Conservation (phyloP, 345 rosid species). For the Combretum micranthum region DNA sequence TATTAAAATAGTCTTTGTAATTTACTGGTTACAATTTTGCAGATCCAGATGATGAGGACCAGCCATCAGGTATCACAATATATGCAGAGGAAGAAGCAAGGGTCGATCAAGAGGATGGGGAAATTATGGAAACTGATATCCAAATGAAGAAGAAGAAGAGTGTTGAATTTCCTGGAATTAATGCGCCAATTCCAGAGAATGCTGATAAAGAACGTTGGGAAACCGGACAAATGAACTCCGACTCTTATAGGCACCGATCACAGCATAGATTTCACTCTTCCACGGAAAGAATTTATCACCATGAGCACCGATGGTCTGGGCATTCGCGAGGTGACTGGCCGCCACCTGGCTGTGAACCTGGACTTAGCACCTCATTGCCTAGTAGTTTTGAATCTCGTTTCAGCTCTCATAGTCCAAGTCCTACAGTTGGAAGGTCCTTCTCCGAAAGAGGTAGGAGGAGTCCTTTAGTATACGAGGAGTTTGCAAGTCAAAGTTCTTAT, state of each 20-base stretch:
- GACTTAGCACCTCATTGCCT: slow-evolving; percentile 24
- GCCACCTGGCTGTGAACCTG: slow-evolving; percentile 46
- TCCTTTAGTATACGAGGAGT: slow-evolving; percentile 23
- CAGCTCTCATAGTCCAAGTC: slow-evolving; percentile 17
- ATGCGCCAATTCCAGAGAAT: slow-evolving; percentile 72
- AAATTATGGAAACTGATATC: slow-evolving; percentile 30
- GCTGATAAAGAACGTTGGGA: slow-evolving; percentile 69
- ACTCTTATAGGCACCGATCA: slow-evolving; percentile 23
- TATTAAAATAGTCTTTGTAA: too few relatives aligned
- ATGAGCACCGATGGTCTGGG: slow-evolving; percentile 32
- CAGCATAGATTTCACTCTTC: slow-evolving; percentile 23
- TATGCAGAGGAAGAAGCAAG: slow-evolving; percentile 46
- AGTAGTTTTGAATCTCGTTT: slow-evolving; percentile 35
- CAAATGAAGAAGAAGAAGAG: slow-evolving; percentile 43
- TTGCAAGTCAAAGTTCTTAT: slow-evolving; percentile 11
- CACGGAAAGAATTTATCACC: slow-evolving; percentile 33
- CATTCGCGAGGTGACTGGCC: slow-evolving; percentile 45
- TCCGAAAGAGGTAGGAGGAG: slow-evolving; percentile 44
- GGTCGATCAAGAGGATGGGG: slow-evolving; percentile 66
- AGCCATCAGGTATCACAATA: slow-evolving; percentile 74
- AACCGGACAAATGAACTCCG: slow-evolving; percentile 33
- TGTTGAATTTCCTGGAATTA: slow-evolving; percentile 74
- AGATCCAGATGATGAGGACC: slow-evolving; percentile 54
- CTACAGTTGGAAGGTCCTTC: slow-evolving; percentile 27
- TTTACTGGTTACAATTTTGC: background rate